Evolutionary conservation across 768 basidiomycete species (phyloP).

Genomic region (Kwoniella sp.): DNA sequence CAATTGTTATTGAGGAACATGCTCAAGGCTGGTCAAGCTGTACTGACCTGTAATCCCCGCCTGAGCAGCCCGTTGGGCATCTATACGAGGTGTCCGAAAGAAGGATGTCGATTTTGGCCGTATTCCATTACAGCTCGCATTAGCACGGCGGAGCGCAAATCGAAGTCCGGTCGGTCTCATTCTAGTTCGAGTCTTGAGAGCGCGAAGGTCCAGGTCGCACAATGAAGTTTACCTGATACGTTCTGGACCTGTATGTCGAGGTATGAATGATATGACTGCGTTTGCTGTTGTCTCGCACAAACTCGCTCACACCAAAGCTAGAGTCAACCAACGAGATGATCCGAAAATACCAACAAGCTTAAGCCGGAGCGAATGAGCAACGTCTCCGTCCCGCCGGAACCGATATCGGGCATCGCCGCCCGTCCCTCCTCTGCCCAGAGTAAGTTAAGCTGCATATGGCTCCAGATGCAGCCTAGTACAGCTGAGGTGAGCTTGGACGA

Average conservation of each 20-base stretch:
- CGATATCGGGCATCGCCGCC: background rate
- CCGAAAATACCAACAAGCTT: background rate
- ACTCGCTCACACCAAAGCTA: background rate
- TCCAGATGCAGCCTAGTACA: background rate
- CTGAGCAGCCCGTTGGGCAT: background rate
- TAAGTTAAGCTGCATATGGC: background rate
- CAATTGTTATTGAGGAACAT: too few species aligned
- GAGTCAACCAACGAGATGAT: background rate
- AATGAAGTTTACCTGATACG: background rate
- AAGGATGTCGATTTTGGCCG: background rate
- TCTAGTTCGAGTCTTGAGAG: background rate
- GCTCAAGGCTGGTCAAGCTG: background rate
- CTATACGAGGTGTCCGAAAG: background rate
- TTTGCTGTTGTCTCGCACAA: too few species aligned
- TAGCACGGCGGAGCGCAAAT: background rate
- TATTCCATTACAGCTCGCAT: background rate
- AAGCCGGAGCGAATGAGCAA: background rate
- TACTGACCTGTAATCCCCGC: background rate
- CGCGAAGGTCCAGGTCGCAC: background rate
- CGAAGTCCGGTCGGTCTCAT: background rate
- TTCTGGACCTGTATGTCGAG: too few species aligned
- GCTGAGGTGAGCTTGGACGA: too few species aligned
- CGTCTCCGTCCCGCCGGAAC: background rate
- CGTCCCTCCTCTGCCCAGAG: too few species aligned
- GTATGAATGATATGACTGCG: too few species aligned